These are phyloP conservation scores for Chrysanthemum seticuspe DNA, from an alignment of 129 eudicot genomes.

Conservation along the genomic window DNA sequence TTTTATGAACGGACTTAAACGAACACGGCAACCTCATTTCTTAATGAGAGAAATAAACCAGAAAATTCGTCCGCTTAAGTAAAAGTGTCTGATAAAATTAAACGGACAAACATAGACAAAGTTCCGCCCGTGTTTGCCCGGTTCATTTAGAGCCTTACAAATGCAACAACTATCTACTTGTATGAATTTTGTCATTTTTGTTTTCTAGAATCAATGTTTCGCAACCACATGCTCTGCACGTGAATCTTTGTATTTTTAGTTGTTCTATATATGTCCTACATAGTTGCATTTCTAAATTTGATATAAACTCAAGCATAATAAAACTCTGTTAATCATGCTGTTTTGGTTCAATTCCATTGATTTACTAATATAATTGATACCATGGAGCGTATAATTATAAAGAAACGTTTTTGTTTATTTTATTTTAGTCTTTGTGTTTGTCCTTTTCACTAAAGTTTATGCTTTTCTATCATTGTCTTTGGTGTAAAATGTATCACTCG, in stretches of 20 bases:
- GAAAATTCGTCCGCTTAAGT: too few relatives aligned
- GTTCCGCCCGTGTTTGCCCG: too few relatives aligned
- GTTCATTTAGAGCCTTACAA: too few relatives aligned
- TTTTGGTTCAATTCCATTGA: background rate
- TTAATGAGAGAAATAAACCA: too few relatives aligned
- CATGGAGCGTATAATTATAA: background rate
- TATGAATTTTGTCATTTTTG: background rate
- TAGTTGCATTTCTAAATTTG: background rate
- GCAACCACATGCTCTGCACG: conserved; percentile 20
- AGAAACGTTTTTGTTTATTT: background rate
- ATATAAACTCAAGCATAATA: background rate
- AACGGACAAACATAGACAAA: too few relatives aligned
- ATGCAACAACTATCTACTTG: background rate
- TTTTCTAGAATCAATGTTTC: background rate
- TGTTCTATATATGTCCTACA: background rate
- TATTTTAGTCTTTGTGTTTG: background rate
- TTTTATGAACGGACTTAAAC: too few relatives aligned
- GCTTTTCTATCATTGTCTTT: conserved; percentile 12
- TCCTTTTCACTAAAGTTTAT: conserved; percentile 4
- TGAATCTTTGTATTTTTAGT: conserved; percentile 8
- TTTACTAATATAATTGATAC: background rate
- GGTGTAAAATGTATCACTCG: conserved; percentile 10
- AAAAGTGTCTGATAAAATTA: too few relatives aligned
- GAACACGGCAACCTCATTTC: too few relatives aligned
- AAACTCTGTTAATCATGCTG: background rate